A percentile compares a stretch with the other conserved stretches of the same genome.
Conservation (phyloP, 2,329 filamentous ascomycete genomes). For the Cladosporium halotolerans region DNA sequence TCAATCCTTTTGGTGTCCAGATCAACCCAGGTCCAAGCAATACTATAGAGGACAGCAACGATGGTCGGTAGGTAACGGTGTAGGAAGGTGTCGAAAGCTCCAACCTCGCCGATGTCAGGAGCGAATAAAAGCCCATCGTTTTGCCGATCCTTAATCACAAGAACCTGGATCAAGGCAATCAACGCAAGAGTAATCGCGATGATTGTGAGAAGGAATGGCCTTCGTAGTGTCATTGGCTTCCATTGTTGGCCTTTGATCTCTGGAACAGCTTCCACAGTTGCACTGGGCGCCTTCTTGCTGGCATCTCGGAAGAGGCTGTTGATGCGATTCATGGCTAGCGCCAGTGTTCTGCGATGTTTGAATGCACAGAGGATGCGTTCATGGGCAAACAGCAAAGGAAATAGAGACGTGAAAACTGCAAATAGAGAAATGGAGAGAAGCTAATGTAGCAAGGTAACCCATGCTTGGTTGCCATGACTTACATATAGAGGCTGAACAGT, state of each 20-base stretch:
- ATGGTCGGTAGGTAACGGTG: constrained; percentile 52
- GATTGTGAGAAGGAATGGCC: constrained; percentile 35
- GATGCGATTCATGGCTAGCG: background rate
- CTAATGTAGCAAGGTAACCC: background rate
- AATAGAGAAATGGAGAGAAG: background rate
- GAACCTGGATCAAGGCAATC: constrained; percentile 40
- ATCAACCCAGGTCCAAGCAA: constrained; percentile 56
- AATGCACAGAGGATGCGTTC: too few species aligned
- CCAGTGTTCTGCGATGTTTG: background rate
- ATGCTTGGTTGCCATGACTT: constrained; percentile 2
- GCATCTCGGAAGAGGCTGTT: background rate
- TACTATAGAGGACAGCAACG: constrained; percentile 49
- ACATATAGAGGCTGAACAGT: constrained; percentile 3
- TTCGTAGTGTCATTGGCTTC: constrained; percentile 35
- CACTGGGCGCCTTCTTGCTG: background rate
- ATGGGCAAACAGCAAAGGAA: too few species aligned
- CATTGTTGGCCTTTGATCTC: constrained; percentile 18
- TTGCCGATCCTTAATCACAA: constrained; percentile 30
- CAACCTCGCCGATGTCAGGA: constrained; percentile 31
- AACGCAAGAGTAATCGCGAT: constrained; percentile 30
- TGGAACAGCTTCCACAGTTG: background rate
- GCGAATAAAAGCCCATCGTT: constrained; percentile 42
- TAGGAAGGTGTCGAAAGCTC: constrained; percentile 30
- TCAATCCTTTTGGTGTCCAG: constrained; percentile 54
- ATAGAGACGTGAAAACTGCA: background rate